Base-by-base conservation (phyloP, 2,329 filamentous ascomycete genomes). In the Xylariaceae sp. region DNA sequence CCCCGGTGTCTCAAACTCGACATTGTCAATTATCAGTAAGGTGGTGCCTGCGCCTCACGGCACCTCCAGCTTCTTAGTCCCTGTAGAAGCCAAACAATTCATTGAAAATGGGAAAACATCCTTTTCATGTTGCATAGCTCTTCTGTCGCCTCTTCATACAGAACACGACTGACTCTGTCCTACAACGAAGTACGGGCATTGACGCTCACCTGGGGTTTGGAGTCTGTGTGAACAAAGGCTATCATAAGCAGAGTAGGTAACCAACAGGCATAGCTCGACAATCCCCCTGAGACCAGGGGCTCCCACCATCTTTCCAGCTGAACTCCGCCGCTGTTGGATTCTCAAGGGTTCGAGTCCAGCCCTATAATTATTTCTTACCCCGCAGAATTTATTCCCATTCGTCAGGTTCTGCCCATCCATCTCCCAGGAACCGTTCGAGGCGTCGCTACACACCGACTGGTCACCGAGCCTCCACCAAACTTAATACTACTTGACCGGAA, bases 371-470 rank as follows among this genome's bases (percentile, higher is more conserved):
- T 20, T 44, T 40, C 29, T 24, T 57, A 59, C 53, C 57, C 57
- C 57, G 53, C 57, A 59, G 54, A 53, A 57, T 57, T 57, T 54
- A 54, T 48, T 48, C 47, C 46, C 53, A 51, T 54, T 54, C 46
- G 54, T 29, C 35, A 10, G 45, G 20, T 42, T 40, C 36, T 42
- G 29, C 29, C n/a, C 26, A 45, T 46, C 11, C 30, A 33, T 43
- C 37, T 32, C 15, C 13, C 32, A 39, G 18, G 33, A 49, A 45
- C 29, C 27, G 30, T 52, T 50, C 47, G 39, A 42, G 47, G 39
- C 29, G 27, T 18, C 36, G 27, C 39, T 11, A 23, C 2, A 33
- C 20, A 39, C 20, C 37, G 40, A 40, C 33, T 47, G 36, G 45
- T 36, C 39, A 45, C 46, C n/a, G 41, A 27, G 39, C 24, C 30